These are phyloP conservation scores for Neotropicomus parvogracilis DNA, from an alignment of 1,284 basidiomycete genomes.

Conservation along the genomic window DNA sequence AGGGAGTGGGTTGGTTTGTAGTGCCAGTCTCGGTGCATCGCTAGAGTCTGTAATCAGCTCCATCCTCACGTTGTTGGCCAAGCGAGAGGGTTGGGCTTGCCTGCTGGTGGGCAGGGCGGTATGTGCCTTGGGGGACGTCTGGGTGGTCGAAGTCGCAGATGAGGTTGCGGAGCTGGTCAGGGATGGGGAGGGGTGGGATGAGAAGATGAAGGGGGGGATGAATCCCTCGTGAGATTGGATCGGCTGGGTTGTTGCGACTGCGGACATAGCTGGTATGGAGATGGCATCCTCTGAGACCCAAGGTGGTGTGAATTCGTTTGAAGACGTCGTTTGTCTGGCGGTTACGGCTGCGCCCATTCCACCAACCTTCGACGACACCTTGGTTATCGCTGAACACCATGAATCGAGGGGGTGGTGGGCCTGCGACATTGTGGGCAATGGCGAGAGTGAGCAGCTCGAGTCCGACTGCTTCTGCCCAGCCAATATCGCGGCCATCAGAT, in stretches of 20 bases:
- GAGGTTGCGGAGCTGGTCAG: neutral
- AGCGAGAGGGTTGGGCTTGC: too few species aligned
- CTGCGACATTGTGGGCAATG: neutral
- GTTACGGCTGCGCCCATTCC: neutral
- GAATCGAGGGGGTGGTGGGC: too few species aligned
- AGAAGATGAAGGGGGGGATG: neutral
- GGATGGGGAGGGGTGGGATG: neutral
- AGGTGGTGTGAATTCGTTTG: neutral
- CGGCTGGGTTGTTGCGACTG: neutral
- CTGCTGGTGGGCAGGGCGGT: too few species aligned
- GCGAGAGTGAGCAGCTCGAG: neutral
- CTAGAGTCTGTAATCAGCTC: too few species aligned
- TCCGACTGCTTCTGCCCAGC: conserved; percentile 23
- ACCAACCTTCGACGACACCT: neutral
- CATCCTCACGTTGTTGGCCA: too few species aligned
- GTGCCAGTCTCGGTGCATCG: too few species aligned
- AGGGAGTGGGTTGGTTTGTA: too few species aligned
- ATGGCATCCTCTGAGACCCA: too few species aligned
- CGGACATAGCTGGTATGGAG: neutral
- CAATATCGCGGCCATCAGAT: conserved; percentile 18
- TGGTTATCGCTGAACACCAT: neutral
- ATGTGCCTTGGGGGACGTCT: too few species aligned
- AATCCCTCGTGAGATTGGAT: neutral
- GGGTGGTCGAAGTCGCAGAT: neutral
- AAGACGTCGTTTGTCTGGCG: neutral